Conservation (phyloP, 2,329 filamentous ascomycete species). For the Amylocarpus encephaloides region DNA sequence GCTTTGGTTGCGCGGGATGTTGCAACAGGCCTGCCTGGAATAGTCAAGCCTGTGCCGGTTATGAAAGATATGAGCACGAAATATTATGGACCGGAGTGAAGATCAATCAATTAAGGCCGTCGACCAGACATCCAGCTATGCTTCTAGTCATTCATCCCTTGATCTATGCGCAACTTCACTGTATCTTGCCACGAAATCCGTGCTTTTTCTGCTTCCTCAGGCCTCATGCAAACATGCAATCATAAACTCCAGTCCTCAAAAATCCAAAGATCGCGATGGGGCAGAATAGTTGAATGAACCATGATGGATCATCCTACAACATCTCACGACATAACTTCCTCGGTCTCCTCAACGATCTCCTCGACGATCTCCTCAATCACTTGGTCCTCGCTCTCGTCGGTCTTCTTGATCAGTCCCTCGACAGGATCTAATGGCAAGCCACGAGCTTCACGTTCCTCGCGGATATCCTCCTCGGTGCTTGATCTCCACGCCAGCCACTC, state of each 20-base stretch:
- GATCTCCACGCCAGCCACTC: conserved; percentile 88
- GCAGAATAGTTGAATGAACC: neutral
- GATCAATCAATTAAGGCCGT: neutral
- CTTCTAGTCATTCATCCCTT: neutral
- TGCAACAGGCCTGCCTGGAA: no score
- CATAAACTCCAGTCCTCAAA: neutral
- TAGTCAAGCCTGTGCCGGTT: no score
- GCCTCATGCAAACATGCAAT: neutral
- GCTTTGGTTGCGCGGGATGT: no score
- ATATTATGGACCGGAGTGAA: no score
- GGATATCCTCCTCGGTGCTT: conserved; percentile 62
- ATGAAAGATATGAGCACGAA: no score
- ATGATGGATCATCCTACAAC: neutral
- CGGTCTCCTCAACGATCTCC: conserved; percentile 76
- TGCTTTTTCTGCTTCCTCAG: neutral
- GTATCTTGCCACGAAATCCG: neutral
- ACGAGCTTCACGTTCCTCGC: conserved; percentile 61
- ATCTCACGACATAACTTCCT: conserved; percentile 55
- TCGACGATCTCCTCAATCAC: conserved; percentile 83
- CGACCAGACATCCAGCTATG: neutral
- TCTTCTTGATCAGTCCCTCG: conserved; percentile 53
- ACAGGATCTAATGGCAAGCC: conserved; percentile 62
- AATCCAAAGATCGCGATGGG: neutral
- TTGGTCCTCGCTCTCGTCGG: conserved; percentile 60
- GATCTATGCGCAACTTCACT: neutral